A percentile compares a stretch with the other conserved stretches of the same genome.
Conservation (phyloP, 768 basidiomycete genomes). For the Gymnopilus dilepis region DNA sequence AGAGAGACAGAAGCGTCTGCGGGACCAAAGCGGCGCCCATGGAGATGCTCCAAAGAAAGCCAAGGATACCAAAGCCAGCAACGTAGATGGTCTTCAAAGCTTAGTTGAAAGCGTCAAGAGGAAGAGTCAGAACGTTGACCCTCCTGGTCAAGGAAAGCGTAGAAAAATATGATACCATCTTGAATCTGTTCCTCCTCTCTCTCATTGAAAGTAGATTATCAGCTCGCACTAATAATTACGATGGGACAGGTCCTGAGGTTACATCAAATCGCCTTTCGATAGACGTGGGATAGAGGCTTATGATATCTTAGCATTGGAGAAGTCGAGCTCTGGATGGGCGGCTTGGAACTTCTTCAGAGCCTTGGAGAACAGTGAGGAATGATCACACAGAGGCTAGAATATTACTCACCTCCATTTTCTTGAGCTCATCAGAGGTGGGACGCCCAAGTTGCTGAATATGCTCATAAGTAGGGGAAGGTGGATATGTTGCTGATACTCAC, state of each 20-base stretch:
- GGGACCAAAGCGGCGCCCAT: conserved; percentile 32
- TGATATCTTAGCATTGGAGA: conserved; percentile 89
- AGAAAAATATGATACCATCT: conserved; percentile 36
- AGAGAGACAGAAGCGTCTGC: conserved; percentile 78
- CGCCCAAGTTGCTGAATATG: conserved; percentile 87
- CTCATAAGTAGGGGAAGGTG: no score
- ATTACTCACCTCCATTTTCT: conserved; percentile 80
- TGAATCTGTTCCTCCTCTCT: not conserved
- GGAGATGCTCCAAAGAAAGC: conserved; percentile 18
- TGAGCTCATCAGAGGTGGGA: conserved; percentile 92
- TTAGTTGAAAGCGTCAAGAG: conserved; percentile 90
- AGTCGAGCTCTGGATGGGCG: conserved; percentile 92
- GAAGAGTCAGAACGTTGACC: conserved; percentile 53
- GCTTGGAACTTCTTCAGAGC: conserved; percentile 89
- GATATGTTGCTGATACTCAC: conserved; percentile 41
- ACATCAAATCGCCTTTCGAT: not conserved
- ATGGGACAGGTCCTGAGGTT: not conserved
- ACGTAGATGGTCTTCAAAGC: conserved; percentile 53
- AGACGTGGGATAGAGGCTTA: conserved; percentile 34
- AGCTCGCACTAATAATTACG: not conserved
- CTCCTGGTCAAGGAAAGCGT: conserved; percentile 43
- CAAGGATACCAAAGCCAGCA: conserved; percentile 14
- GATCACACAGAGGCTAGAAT: not conserved
- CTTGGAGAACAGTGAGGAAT: conserved; percentile 40
- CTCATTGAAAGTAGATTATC: not conserved